Conservation (phyloP, 2,329 filamentous ascomycete species). For the Thelonectria blattea region DNA sequence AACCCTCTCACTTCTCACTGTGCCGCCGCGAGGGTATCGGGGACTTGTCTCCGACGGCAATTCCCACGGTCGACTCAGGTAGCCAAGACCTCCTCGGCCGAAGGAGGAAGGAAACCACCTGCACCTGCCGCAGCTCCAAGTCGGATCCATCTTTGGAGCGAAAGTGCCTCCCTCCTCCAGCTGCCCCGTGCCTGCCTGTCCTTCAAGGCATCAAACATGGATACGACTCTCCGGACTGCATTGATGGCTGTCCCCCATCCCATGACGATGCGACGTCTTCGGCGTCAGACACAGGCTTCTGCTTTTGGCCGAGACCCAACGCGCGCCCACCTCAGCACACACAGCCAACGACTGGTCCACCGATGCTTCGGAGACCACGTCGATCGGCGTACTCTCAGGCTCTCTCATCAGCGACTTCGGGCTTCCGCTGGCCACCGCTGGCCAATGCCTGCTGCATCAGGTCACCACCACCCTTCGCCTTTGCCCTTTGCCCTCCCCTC, state of each 20-base stretch:
- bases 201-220: neutral
- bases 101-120: neutral
- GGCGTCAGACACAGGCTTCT: conserved; percentile 6
- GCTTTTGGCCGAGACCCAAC: neutral
- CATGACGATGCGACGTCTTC: neutral
- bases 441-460: neutral
- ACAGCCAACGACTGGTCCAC: conserved; percentile 3
- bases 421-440: neutral
- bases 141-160: neutral
- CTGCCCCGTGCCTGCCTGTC: neutral
- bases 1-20: conserved; percentile 6
- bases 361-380: no score
- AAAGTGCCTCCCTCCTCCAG: neutral
- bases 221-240: conserved; percentile 8
- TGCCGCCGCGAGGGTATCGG: neutral
- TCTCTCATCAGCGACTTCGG: conserved; percentile 3
- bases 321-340: neutral
- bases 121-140: neutral
- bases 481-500: conserved; percentile 4
- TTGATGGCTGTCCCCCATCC: neutral
- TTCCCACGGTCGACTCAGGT: conserved; percentile 4
- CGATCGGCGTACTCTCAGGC: conserved; percentile 8
- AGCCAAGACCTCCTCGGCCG: conserved; percentile 2
- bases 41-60: conserved; percentile 3
- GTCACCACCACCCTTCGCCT: conserved; percentile 11